phyloP scores from a whole-genome alignment of 768 basidiomycete species.

The Lactarius vividus region DNA sequence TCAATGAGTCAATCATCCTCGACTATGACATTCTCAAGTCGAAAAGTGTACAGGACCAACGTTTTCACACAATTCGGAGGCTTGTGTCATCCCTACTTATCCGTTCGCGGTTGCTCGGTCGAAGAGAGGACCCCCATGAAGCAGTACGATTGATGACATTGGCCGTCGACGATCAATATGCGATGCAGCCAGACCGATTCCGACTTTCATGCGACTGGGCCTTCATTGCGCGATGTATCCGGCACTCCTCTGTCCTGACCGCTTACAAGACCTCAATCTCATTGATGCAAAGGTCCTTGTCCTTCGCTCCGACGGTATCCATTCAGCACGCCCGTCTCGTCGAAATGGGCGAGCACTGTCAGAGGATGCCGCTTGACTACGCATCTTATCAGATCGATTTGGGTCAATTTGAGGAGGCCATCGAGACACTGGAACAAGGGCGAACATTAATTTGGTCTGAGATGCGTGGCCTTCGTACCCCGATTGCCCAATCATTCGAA shows the following conservation, averaged over 20 bases:
- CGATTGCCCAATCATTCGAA: background rate
- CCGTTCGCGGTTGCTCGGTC: background rate
- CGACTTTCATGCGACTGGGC: conserved; percentile 4
- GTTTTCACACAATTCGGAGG: background rate
- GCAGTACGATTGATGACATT: conserved; percentile 1
- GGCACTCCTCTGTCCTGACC: background rate
- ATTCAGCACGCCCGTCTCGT: conserved; percentile 7
- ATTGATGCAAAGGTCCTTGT: background rate
- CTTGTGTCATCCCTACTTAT: background rate
- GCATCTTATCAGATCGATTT: conserved; percentile 8
- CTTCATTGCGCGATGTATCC: background rate
- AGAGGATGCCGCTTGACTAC: background rate
- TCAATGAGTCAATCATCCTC: background rate
- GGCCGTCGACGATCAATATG: background rate
- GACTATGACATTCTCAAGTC: background rate
- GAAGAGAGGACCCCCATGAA: conserved; percentile 6
- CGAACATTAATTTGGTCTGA: conserved; percentile 12
- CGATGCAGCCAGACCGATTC: background rate
- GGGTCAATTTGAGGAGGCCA: conserved; percentile 11
- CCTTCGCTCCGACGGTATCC: background rate
- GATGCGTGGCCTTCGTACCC: conserved; percentile 7
- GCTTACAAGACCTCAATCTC: background rate
- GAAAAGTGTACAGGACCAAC: background rate
- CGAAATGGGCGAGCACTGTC: background rate
- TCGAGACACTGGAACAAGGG: conserved; percentile 14